A percentile compares a stretch with the other conserved stretches of the same genome.
These are phyloP conservation scores for Coemansia sp. DNA, from an alignment of 192 early-diverging fungal species.

Conservation along the genomic window DNA sequence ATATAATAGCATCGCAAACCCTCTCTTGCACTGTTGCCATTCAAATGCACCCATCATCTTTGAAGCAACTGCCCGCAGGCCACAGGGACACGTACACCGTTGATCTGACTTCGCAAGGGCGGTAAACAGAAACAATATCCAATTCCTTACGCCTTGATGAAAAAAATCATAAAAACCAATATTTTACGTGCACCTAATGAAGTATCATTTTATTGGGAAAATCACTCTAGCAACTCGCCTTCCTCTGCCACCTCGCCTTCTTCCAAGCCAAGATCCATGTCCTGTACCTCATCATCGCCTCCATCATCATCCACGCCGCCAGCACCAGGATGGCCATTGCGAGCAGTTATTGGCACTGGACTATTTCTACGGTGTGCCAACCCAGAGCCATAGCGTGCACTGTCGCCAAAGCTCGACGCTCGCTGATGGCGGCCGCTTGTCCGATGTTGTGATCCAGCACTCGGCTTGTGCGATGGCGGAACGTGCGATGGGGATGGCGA, in stretches of 20 bases:
- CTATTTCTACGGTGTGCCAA: not conserved
- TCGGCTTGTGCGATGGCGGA: conserved; percentile 18
- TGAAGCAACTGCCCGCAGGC: conserved; percentile 5
- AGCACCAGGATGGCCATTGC: not conserved
- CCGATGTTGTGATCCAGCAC: not conserved
- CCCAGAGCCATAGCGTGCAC: conserved; percentile 1
- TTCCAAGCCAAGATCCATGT: conserved; percentile 41
- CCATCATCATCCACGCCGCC: not conserved
- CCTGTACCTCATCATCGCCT: conserved; percentile 32
- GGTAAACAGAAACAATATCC: not conserved
- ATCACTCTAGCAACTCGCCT: conserved; percentile 44
- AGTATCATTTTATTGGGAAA: not conserved
- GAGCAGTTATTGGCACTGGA: conserved; percentile 1
- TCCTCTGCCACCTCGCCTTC: conserved; percentile 48
- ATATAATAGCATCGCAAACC: conserved; percentile 25
- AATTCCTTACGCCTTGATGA: too few species aligned
- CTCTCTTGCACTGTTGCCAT: conserved; percentile 48
- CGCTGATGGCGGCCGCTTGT: conserved; percentile 28
- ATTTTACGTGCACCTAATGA: not conserved
- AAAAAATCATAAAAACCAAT: too few species aligned
- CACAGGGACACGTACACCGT: conserved; percentile 29
- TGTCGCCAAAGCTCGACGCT: conserved; percentile 33
- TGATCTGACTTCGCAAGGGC: conserved; percentile 26
- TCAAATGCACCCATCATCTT: conserved; percentile 47
- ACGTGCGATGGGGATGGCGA: conserved; percentile 34